Conservation (phyloP, 2,329 filamentous ascomycete species). For the Scolecobasidium constrictum region DNA sequence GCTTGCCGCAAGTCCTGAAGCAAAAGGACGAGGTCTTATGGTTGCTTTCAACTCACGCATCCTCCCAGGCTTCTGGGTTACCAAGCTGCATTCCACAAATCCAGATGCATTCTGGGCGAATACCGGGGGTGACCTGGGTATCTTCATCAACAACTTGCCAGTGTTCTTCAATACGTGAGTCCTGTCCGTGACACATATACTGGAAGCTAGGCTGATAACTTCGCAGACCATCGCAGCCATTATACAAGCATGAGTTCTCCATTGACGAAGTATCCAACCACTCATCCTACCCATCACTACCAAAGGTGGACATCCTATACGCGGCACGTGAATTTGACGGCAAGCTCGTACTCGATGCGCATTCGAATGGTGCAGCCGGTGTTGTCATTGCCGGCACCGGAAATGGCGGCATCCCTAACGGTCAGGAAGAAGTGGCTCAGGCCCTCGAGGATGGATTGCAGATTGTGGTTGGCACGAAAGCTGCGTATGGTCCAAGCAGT, state of each 20-base stretch:
- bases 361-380: constrained; percentile 17
- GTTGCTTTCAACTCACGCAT: constrained; percentile 20
- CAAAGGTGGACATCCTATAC: constrained; percentile 21
- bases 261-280: constrained; percentile 13
- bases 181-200: too few relatives aligned
- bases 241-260: constrained; percentile 17
- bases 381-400: constrained; percentile 20
- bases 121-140: constrained; percentile 16
- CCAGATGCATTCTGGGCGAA: constrained; percentile 18
- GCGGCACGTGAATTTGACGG: constrained; percentile 20
- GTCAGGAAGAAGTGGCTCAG: constrained; percentile 14
- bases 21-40: constrained; percentile 17
- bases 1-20: constrained; percentile 16
- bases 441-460: constrained; percentile 17
- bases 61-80: constrained; percentile 18
- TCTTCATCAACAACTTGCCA: constrained; percentile 19
- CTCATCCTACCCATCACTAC: constrained; percentile 15
- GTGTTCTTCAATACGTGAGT: constrained; percentile 19
- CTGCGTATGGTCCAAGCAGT: constrained; percentile 16
- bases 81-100: constrained; percentile 18
- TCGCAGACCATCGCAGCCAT: constrained; percentile 16
- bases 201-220: too few relatives aligned
- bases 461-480: constrained; percentile 17
- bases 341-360: constrained; percentile 16
- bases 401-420: constrained; percentile 17